Evolutionary conservation across 257 asterid species (phyloP).

Genomic region (Pogostemon cablin): DNA sequence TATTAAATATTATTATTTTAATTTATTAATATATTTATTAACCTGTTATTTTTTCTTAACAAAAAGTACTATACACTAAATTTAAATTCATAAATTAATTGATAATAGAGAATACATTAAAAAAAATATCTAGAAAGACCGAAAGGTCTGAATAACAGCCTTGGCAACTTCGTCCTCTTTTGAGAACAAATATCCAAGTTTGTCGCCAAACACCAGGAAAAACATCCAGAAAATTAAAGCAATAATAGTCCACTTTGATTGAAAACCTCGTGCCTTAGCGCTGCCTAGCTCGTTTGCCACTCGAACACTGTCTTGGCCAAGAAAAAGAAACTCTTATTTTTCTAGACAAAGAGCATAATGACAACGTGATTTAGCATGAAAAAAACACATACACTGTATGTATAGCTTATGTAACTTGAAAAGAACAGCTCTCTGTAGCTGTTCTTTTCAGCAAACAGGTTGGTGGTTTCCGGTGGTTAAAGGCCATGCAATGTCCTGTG

Average conservation of each 20-base stretch:
- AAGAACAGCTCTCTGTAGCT: slow-evolving; percentile 71
- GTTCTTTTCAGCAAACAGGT: slow-evolving; percentile 66
- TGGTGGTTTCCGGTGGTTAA: slow-evolving; percentile 68
- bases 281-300: slow-evolving; percentile 79
- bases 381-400: slow-evolving; percentile 56
- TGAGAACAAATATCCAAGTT: slow-evolving; percentile 62
- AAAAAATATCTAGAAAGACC: slow-evolving; percentile 39
- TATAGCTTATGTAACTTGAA: too few species aligned
- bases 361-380: not conserved
- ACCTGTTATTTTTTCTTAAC: too few species aligned
- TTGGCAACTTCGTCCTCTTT: slow-evolving; percentile 49
- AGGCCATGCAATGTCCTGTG: slow-evolving; percentile 95
- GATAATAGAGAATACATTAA: too few species aligned
- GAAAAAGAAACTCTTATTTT: not conserved
- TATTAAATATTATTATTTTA: too few species aligned
- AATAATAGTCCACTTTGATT: slow-evolving; percentile 55
- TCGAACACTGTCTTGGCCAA: slow-evolving; percentile 54
- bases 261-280: slow-evolving; percentile 72
- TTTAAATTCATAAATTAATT: too few species aligned
- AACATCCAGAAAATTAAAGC: slow-evolving; percentile 52
- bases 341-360: not conserved
- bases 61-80: too few species aligned
- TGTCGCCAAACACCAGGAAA: slow-evolving; percentile 55
- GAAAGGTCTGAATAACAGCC: slow-evolving; percentile 58
- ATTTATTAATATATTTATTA: too few species aligned